Percentiles rank a stretch among this genome's conserved stretches.
These are phyloP conservation scores for Quercus gilva DNA, from an alignment of 306 rosid species.

Conservation along the genomic window DNA sequence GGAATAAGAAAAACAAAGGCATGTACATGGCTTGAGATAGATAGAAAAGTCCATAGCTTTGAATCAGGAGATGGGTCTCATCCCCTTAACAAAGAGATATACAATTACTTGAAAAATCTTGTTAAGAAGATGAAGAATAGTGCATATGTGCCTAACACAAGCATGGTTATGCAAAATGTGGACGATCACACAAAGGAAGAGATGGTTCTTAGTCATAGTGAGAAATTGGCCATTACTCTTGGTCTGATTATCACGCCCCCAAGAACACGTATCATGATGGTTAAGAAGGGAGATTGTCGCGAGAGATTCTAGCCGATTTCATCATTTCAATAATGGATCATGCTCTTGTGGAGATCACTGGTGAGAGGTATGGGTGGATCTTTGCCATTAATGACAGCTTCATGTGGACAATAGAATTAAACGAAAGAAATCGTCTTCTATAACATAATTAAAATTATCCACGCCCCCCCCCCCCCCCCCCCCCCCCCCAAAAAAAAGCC, in stretches of 20 bases:
- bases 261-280: slow-evolving; percentile 6
- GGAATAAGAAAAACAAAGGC: slow-evolving; percentile 29
- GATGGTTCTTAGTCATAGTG: slow-evolving; percentile 21
- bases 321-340: slow-evolving; percentile 25
- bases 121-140: slow-evolving; percentile 11
- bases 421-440: background rate
- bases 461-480: too few species aligned
- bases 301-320: slow-evolving; percentile 26
- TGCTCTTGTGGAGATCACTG: slow-evolving; percentile 28
- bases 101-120: slow-evolving; percentile 7
- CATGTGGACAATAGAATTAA: background rate
- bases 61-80: slow-evolving; percentile 29
- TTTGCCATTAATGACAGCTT: background rate
- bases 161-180: slow-evolving; percentile 29
- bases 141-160: slow-evolving; percentile 30
- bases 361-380: slow-evolving; percentile 2
- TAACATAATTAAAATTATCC: too few species aligned
- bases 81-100: slow-evolving; percentile 21
- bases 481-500: too few species aligned
- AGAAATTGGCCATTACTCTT: slow-evolving; percentile 23
- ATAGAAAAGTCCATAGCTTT: slow-evolving; percentile 23
- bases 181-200: slow-evolving; percentile 18
- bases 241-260: slow-evolving; percentile 18
- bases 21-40: slow-evolving; percentile 32
- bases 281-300: slow-evolving; percentile 28